Evolutionary conservation across 352 stramenopile species (phyloP), one percentile per base, ranked within the genome.

Genomic region (Pythium volutum): DNA sequence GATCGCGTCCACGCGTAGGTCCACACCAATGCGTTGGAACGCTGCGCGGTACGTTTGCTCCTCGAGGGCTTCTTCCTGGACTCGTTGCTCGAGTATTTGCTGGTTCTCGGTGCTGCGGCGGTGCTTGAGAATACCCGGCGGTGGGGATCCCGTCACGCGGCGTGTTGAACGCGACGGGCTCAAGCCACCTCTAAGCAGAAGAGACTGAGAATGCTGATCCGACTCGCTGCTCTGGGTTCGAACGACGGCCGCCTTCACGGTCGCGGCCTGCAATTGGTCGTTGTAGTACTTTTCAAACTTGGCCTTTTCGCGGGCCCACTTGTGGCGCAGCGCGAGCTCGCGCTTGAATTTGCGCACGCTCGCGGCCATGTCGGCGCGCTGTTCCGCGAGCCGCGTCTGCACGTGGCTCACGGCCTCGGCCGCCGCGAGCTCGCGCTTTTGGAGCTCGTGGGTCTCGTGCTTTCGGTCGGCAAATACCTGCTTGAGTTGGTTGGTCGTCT

Each of bases 241-340:
- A 10, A 22, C 36, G 1, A 51, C 16, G 8, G 53, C 33, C 4
- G 52, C 47, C 43, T 70, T 70, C 5, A 38, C 14, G 5, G 25
- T 59, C 8, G 64, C 49, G 12, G 59, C 55, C 22, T 67, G 27
- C 34, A 94, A 73, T 59, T 94, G 85, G 49, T 89, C 76, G 49
- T 86, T 84, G 67, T 92, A 94, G 64, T 91, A 93, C 48, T 81
- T 87, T 33, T 94, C 80, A 43, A 94, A 94, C 52, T 94, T 93
- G 49, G 79, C 71, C 55, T 91, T 91, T 58, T 94, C 85, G 0
- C 79, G 62, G 2, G 76, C 73, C 85, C 85, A 94, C 46, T 91
- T 91, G 11, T 89, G 74, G 5, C 85, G 71, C 62, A 92, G 73
- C 22, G 74, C 70, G 1, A 93, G 71, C 55, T 94, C 85, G 12